Evolutionary conservation across 2,329 filamentous ascomycete species (phyloP), one percentile per base, ranked within the genome.

Genomic region (Ploettnerulaceae sp.): DNA sequence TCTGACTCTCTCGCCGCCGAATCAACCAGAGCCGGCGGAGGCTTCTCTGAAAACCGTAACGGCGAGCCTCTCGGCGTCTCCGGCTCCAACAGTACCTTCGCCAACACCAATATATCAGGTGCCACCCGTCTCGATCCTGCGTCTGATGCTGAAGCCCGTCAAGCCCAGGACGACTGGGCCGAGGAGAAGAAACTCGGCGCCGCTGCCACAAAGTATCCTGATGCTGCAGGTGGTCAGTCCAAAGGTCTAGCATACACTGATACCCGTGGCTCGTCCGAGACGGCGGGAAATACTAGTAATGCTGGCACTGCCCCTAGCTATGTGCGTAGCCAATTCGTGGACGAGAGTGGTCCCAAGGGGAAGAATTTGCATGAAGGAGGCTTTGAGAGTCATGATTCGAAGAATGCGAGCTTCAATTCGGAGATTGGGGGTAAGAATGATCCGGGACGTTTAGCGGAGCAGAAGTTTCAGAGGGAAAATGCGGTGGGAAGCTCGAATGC

Each of bases 1-100:
- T 70, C 75, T 11, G 85, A 84, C 66, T 91, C 86, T 5, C 79
- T 94, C 4, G 88, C 88, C 8, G 83, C 80, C 48, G 82, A 91
- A 60, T 93, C 86, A 0, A 67, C 79, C 49, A 68, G 71, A 36
- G 56, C 69, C 17, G 74, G 74, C 47, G 86, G 84, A 54, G 69
- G 65, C 9, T 88, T 86, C 58, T 69, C 74, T 31, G 64, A 73
- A 47, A 86, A 87, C 66, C 69, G 72, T 18, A 70, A 74, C 51
- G 69, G 74, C 48, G 69, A 72, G 31, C 70, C 71, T 5, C 68
- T 69, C 24, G 63, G 66, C 11, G 74, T 80, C 39, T 67, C 69
- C 7, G 75, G 75, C 32, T 56, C 58, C n/a, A 71, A 72, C 36
- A 77, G 72, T 25, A 82, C 73, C 15, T 69, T 76, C 41, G 75